Evolutionary conservation across 192 early-diverging fungal species (phyloP), one percentile per base, ranked within the genome.

Genomic region (Jimgerdemannia lactiflua): DNA sequence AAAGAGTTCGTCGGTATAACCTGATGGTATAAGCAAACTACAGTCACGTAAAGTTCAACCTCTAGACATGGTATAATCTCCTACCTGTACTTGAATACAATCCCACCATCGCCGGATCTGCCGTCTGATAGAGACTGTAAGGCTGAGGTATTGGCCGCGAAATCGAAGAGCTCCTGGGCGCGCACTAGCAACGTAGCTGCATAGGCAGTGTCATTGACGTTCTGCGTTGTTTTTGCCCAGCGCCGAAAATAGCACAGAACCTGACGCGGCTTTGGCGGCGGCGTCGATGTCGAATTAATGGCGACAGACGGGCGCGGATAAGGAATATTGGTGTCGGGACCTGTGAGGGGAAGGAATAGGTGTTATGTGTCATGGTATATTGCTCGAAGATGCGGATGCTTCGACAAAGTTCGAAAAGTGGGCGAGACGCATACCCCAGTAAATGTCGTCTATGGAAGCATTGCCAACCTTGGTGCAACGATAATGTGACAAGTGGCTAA

Each of bases 381-480:
- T 9, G 17, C 18, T 20, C 20, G 43, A 29, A 29, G 29, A 29
- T 7, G 7, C 40, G 29, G 0, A 7, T 39, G 17, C 4, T 66
- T 66, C 29, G 79, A 77, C 18, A 82, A 77, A 39, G 77, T 6
- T 59, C 8, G 49, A 59, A 14, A 59, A 14, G 14, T 6, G 29
- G 2, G 14, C 6, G 14, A 59, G 74, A 39, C 79, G 78, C 17
- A 79, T 80, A 29, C 87, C 88, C 88, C 86, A 89, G 64, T 89
- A 89, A 73, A 85, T 83, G 69, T 89, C 86, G 68, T 89, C 88
- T 17, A 89, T 39, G 42, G 77, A 64, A 20, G 44, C 76, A 10
- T 77, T 42, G 4, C 88, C 74, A 75, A 85, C 86, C 74, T 86
- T 83, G 29, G 84, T 85, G 71, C 78, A 84, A 29, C 88, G 74